phyloP scores from a whole-genome alignment of 2,329 filamentous ascomycete genomes.

The Fusarium secorum region DNA sequence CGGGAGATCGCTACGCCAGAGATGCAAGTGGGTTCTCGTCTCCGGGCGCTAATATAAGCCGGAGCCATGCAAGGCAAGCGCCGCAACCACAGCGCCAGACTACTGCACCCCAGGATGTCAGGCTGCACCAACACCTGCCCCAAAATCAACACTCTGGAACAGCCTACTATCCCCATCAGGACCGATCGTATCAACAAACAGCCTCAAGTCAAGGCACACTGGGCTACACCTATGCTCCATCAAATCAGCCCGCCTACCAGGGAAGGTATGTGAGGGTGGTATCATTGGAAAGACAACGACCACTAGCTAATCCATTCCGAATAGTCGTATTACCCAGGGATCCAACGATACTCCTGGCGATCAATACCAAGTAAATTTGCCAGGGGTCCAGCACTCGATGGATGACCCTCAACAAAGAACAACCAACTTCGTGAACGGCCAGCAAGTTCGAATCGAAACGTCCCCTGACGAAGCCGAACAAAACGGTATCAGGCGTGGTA shows the following conservation, averaged over 20 bases:
- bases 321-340: neutral
- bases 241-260: constrained; percentile 10
- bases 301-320: constrained; percentile 1
- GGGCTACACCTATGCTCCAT: neutral
- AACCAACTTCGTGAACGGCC: neutral
- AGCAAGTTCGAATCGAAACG: neutral
- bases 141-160: neutral
- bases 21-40: neutral
- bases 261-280: constrained; percentile 12
- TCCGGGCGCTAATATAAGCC: neutral
- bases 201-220: neutral
- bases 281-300: neutral
- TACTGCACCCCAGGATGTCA: neutral
- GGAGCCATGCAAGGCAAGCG: neutral
- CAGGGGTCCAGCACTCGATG: neutral
- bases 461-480: neutral
- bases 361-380: neutral
- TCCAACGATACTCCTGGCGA: neutral
- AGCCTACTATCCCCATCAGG: neutral
- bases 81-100: neutral
- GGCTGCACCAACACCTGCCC: neutral
- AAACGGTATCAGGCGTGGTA: neutral
- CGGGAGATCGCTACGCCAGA: neutral
- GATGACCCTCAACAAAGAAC: constrained; percentile 2
- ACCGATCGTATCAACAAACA: neutral